Conservation (phyloP, 1,139 yeast species). For the Geotrichum citri-aurantii region DNA sequence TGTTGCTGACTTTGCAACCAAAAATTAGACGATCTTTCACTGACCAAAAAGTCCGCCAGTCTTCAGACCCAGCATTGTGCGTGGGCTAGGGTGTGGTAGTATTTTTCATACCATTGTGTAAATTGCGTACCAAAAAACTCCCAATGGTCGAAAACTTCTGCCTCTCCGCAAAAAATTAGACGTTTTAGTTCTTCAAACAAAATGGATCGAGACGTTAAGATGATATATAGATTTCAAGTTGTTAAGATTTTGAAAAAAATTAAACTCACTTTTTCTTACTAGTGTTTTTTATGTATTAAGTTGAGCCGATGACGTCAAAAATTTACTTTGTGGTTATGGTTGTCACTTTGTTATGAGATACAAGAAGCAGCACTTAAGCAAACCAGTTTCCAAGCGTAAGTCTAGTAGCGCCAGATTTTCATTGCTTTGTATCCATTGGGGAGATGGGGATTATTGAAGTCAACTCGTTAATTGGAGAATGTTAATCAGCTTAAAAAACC, state of each 20-base stretch:
- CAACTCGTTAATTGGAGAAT: neutral
- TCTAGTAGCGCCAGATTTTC: neutral
- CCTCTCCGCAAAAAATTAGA: too few relatives aligned
- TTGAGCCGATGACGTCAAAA: neutral
- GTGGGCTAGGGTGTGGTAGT: neutral
- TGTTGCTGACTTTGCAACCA: neutral
- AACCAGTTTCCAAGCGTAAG: neutral
- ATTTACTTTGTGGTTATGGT: neutral
- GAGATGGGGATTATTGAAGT: too few relatives aligned
- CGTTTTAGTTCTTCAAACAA: neutral
- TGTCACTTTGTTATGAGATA: too few relatives aligned
- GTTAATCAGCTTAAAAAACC: neutral
- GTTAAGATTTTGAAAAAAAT: too few relatives aligned
- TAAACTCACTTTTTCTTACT: neutral
- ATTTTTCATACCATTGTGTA: neutral
- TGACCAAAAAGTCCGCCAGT: neutral
- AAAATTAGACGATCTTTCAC: neutral
- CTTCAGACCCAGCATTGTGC: neutral
- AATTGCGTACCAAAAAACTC: neutral
- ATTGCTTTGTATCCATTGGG: neutral
- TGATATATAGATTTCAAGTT: neutral
- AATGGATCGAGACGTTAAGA: neutral
- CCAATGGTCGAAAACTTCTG: neutral
- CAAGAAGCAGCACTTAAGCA: neutral
- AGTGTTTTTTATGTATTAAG: too few relatives aligned